phyloP scores from a whole-genome alignment of 2,329 filamentous ascomycete genomes.

The Clonostachys chloroleuca region DNA sequence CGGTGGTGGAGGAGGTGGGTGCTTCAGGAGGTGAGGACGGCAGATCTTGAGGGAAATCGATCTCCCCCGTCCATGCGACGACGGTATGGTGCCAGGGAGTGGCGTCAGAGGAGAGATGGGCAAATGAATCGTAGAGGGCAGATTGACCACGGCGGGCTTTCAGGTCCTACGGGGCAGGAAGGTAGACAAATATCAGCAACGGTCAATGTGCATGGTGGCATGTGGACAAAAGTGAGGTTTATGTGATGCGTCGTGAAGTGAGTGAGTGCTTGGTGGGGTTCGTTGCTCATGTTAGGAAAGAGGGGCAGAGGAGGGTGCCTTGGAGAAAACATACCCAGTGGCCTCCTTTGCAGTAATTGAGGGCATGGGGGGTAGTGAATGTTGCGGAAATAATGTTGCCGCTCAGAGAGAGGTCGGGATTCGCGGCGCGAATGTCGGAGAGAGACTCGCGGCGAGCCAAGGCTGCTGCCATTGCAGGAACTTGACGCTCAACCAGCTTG shows the following conservation, averaged over 20 bases:
- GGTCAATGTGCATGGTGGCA: background rate
- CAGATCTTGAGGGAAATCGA: conserved; percentile 46
- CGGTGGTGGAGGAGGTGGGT: conserved; percentile 35
- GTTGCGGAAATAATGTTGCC: conserved; percentile 65
- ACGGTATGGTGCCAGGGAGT: conserved; percentile 88
- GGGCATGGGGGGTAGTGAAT: conserved; percentile 57
- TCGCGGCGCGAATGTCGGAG: conserved; percentile 48
- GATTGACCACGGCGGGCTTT: conserved; percentile 80
- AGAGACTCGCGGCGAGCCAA: conserved; percentile 46
- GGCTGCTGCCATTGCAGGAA: conserved; percentile 11
- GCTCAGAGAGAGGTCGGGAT: conserved; percentile 53
- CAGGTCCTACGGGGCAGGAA: conserved; percentile 52
- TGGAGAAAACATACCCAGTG: conserved; percentile 51
- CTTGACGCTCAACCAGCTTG: background rate
- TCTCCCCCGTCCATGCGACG: conserved; percentile 93
- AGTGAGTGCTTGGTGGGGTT: too few relatives aligned
- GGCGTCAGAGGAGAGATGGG: conserved; percentile 78
- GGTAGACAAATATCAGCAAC: too few relatives aligned
- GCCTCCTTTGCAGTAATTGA: conserved; percentile 52
- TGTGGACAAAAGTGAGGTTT: background rate
- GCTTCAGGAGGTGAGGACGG: conserved; percentile 39
- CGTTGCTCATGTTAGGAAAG: too few relatives aligned
- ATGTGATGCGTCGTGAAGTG: background rate
- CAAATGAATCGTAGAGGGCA: conserved; percentile 86
- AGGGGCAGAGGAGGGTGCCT: too few relatives aligned